Percentiles rank a stretch among this genome's conserved stretches.
Evolutionary conservation across 345 rosid species (phyloP).

Genomic region (Isatis tinctoria): DNA sequence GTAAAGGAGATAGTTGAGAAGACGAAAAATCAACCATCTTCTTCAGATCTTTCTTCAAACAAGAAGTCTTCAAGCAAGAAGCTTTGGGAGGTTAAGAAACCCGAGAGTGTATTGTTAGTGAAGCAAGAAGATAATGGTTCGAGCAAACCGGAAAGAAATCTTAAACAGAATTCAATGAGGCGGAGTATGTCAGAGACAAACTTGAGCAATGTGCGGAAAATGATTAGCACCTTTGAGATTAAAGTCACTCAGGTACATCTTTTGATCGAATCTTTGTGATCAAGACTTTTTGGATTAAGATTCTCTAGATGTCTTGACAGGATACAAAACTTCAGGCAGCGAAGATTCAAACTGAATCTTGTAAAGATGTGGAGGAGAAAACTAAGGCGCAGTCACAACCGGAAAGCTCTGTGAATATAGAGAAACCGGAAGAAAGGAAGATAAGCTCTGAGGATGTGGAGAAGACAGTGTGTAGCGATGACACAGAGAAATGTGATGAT

Average conservation of each 20-base stretch:
- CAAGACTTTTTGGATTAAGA: conserved; percentile 3
- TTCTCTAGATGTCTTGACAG: conserved; percentile 16
- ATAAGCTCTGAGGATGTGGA: background rate
- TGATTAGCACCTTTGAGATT: conserved; percentile 75
- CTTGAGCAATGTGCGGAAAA: conserved; percentile 60
- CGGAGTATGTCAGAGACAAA: conserved; percentile 38
- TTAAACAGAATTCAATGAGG: conserved; percentile 15
- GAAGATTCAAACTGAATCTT: conserved; percentile 4
- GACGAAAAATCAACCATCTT: conserved; percentile 17
- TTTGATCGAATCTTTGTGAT: background rate
- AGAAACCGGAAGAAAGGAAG: conserved; percentile 42
- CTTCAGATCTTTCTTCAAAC: conserved; percentile 18
- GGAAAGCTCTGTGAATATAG: background rate
- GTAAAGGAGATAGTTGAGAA: conserved; percentile 14
- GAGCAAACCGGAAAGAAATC: conserved; percentile 3
- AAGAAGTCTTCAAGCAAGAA: conserved; percentile 13
- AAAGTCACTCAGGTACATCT: conserved; percentile 52
- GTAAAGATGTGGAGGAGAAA: conserved; percentile 11
- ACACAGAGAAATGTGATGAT: conserved; percentile 25
- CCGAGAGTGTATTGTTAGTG: conserved; percentile 14
- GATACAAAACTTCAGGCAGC: conserved; percentile 8
- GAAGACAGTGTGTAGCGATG: background rate
- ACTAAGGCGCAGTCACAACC: background rate
- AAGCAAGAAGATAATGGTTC: conserved; percentile 13
- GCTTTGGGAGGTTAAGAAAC: conserved; percentile 12